A percentile compares a stretch with the other conserved stretches of the same genome.
Conservation (phyloP, 768 basidiomycete species). For the Mycena maculata region DNA sequence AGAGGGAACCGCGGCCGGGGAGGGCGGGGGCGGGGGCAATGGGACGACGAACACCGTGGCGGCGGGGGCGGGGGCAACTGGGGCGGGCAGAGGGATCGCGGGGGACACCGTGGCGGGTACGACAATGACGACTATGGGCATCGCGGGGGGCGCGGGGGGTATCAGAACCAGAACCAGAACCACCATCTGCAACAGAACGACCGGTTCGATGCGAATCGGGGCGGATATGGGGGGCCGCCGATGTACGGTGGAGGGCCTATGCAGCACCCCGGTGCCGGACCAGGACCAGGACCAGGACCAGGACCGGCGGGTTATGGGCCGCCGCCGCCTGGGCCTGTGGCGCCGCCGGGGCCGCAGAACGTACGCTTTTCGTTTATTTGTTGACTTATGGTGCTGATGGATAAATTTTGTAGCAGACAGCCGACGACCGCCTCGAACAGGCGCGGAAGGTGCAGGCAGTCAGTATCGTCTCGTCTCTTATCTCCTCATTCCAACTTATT, state of each 20-base stretch:
- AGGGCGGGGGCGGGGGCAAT: conserved; percentile 40
- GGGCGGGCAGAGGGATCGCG: conserved; percentile 47
- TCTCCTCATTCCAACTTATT: not conserved
- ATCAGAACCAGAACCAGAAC: conserved; percentile 50
- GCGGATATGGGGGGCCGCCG: conserved; percentile 36
- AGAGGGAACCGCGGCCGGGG: conserved; percentile 45
- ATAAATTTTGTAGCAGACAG: conserved; percentile 48
- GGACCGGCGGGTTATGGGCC: conserved; percentile 41
- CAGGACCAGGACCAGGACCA: not conserved
- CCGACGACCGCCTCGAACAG: conserved; percentile 88
- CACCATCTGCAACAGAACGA: too few relatives aligned
- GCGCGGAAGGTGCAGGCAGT: conserved; percentile 88
- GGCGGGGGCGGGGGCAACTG: conserved; percentile 45
- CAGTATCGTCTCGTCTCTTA: conserved; percentile 9
- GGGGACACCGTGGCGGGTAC: conserved; percentile 56
- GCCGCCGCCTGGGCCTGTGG: conserved; percentile 49
- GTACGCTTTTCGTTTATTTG: not conserved
- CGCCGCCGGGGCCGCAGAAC: conserved; percentile 30
- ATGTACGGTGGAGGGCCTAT: conserved; percentile 30
- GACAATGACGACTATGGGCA: conserved; percentile 52
- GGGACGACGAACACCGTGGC: conserved; percentile 50
- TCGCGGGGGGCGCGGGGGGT: conserved; percentile 48
- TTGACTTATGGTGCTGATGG: not conserved
- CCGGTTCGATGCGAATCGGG: conserved; percentile 43
- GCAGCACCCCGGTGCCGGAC: too few relatives aligned